Conservation (phyloP, 2,329 filamentous ascomycete genomes). For the Phialophora verrucosa region DNA sequence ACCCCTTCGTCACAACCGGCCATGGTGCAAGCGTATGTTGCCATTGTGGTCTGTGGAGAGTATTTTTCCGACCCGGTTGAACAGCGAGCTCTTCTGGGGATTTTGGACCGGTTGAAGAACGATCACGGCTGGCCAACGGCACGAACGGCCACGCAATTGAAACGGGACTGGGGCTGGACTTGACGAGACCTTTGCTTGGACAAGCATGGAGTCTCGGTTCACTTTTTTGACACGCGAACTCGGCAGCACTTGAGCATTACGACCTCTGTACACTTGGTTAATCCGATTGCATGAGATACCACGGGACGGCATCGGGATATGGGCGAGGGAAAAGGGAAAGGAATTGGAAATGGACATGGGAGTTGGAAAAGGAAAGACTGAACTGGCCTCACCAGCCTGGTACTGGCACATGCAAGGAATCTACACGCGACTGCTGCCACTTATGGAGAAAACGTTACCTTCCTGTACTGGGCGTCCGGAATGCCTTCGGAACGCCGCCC, state of each 20-base stretch:
- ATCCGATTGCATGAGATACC: conserved; percentile 2
- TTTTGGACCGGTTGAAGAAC: conserved; percentile 53
- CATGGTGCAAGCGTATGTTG: conserved; percentile 51
- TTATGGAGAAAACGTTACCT: not conserved
- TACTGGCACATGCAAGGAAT: not conserved
- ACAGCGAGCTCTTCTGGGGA: conserved; percentile 32
- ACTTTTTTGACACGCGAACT: not conserved
- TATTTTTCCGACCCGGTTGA: conserved; percentile 35
- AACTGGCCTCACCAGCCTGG: not conserved
- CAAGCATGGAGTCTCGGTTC: not conserved
- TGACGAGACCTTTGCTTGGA: conserved; percentile 1
- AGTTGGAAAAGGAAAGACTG: not conserved
- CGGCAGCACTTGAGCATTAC: not conserved
- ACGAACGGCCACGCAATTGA: conserved; percentile 55
- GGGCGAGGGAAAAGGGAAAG: not conserved
- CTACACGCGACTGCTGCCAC: not conserved
- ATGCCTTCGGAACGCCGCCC: not conserved
- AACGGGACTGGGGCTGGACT: conserved; percentile 55
- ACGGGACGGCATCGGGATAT: not conserved
- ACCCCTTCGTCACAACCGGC: conserved; percentile 63
- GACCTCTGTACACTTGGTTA: not conserved
- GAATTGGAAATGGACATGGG: not conserved
- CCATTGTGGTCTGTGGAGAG: conserved; percentile 36
- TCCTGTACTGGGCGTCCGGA: not conserved
- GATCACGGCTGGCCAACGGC: conserved; percentile 61